Conservation (phyloP, 2,329 filamentous ascomycete species). For the Aspergillus amoenus region DNA sequence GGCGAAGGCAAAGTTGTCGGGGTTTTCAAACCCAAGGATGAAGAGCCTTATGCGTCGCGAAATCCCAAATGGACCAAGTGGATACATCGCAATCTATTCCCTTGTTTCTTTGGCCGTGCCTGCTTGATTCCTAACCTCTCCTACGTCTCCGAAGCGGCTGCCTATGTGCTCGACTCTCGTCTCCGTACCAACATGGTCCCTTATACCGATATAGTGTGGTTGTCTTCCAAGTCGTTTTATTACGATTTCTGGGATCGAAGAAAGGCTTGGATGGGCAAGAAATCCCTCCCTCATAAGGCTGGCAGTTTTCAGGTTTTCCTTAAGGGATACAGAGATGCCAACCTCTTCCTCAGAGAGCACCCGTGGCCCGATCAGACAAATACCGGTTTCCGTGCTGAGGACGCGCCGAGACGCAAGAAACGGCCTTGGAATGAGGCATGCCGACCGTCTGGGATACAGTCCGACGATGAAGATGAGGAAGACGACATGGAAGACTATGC, state of each 20-base stretch:
- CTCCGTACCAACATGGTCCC: constrained; percentile 89
- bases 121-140: constrained; percentile 96
- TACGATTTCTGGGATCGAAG: constrained; percentile 97
- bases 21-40: constrained; percentile 98
- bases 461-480: constrained; percentile 63
- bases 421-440: constrained; percentile 80
- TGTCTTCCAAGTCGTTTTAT: constrained; percentile 96
- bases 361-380: constrained; percentile 93
- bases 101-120: constrained; percentile 92
- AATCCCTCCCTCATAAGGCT: constrained; percentile 80
- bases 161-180: constrained; percentile 89
- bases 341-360: constrained; percentile 88
- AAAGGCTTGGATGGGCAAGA: constrained; percentile 83
- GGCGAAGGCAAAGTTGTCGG: constrained; percentile 90
- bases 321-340: constrained; percentile 95
- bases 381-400: constrained; percentile 65
- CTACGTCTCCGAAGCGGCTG: constrained; percentile 95
- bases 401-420: constrained; percentile 66
- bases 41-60: constrained; percentile 93
- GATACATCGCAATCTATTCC: constrained; percentile 97
- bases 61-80: constrained; percentile 99
- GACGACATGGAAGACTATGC: constrained; percentile 41
- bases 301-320: constrained; percentile 98
- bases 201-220: constrained; percentile 90
- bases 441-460: constrained; percentile 62